Evolutionary conservation across 495 filamentous ascomycete genomes (phyloP).

Genomic region (Hyaloscypha hepaticicola): DNA sequence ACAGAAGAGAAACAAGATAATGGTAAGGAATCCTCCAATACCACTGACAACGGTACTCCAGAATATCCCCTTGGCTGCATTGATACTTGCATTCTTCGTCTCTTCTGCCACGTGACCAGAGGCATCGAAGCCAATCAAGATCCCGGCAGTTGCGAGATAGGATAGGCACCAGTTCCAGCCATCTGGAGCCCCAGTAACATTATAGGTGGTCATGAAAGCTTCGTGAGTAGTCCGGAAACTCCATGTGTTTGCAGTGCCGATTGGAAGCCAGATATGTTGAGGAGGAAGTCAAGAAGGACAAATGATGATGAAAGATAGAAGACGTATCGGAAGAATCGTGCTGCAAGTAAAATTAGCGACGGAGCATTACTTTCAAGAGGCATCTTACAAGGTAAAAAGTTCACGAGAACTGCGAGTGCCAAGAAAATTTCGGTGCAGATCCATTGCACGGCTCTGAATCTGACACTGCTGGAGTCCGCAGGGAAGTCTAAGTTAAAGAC

Average conservation of each 20-base stretch:
- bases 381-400: background rate
- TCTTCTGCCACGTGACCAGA: conserved; percentile 42
- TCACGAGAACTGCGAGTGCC: background rate
- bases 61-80: conserved; percentile 51
- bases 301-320: background rate
- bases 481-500: background rate
- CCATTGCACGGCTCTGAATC: background rate
- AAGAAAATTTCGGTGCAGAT: background rate
- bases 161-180: conserved; percentile 62
- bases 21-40: conserved; percentile 48
- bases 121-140: conserved; percentile 58
- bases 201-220: conserved; percentile 58
- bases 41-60: conserved; percentile 26
- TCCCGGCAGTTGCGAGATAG: conserved; percentile 57
- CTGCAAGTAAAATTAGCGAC: background rate
- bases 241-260: conserved; percentile 51
- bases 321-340: background rate
- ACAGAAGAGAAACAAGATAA: conserved; percentile 59
- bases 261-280: conserved; percentile 49
- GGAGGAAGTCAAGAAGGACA: background rate
- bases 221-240: conserved; percentile 54
- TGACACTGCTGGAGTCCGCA: background rate
- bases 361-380: background rate
- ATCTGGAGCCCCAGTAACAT: conserved; percentile 52
- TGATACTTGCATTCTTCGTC: conserved; percentile 54